Evolutionary conservation across 352 stramenopile genomes (phyloP), one percentile per base, ranked within the genome.

Genomic region (Phytopythium chamaehyphon): DNA sequence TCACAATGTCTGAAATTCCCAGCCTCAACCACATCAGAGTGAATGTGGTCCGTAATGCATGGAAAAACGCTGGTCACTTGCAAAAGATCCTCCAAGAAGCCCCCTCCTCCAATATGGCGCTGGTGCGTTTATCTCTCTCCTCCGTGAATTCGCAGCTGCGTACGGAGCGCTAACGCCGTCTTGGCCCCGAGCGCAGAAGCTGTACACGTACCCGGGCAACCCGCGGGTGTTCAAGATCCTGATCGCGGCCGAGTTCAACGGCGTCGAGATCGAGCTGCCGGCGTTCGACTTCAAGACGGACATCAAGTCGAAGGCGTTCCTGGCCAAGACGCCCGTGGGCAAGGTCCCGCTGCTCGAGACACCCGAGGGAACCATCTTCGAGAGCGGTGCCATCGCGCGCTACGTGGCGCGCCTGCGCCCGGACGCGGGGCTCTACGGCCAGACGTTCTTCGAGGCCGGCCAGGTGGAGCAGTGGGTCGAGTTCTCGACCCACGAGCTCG

Each of bases 391-490:
- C 40, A 98, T 98, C 59, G 90, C 92, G 31, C 75, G 86, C 23
- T 98, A 97, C 69, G 66, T 98, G 4, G 90, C 90, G 24, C 73
- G 86, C 37, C 67, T 97, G n/a, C 83, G 90, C 35, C 39, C 54
- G 19, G 93, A 98, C 76, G 89, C 74, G 11, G 77, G 86, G 43
- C 75, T 98, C 40, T 78, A 88, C 47, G 95, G 94, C 51, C 73
- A 73, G 55, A 90, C 78, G 23, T 95, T 96, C 57, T 96, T 97
- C 66, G 84, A 97, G 62, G 86, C 93, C 46, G 90, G 69, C 40
- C 79, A 96, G 69, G 78, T 98, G 31, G 87, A 98, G 63, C 59
- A 76, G 19, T 98, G 94, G 94, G 82, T 98, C n/a, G 94, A 98
- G 63, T 98, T 96, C 66, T 79, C 67, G 35, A 58, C 72, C 21